Percentiles rank a stretch among this genome's conserved stretches.
phyloP scores from a whole-genome alignment of 2,329 filamentous ascomycete species.

The Aureobasidium lini region DNA sequence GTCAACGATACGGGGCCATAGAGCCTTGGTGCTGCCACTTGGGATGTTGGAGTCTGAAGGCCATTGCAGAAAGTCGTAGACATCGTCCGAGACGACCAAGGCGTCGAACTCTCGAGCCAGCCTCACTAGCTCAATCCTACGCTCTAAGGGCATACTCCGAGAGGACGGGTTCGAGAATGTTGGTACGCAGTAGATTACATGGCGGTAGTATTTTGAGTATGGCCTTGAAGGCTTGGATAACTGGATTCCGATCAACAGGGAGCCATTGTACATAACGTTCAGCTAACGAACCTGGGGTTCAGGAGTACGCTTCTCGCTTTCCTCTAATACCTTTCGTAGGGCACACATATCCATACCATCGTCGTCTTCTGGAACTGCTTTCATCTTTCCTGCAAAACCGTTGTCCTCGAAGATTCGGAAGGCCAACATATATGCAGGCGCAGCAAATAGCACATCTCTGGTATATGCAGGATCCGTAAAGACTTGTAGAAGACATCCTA shows the following conservation, averaged over 20 bases:
- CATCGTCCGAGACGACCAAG: slow-evolving; percentile 80
- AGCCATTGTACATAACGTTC: neutral
- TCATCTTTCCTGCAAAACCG: slow-evolving; percentile 59
- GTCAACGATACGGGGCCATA: slow-evolving; percentile 67
- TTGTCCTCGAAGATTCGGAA: slow-evolving; percentile 79
- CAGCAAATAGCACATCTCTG: slow-evolving; percentile 68
- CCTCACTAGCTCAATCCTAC: slow-evolving; percentile 62
- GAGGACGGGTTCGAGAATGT: slow-evolving; percentile 85
- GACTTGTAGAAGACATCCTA: slow-evolving; percentile 68
- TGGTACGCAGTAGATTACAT: slow-evolving; percentile 82
- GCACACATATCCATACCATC: slow-evolving; percentile 65
- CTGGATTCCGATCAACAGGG: slow-evolving; percentile 23
- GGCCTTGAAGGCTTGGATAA: slow-evolving; percentile 51
- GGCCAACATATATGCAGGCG: slow-evolving; percentile 77
- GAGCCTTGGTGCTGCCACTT: slow-evolving; percentile 31
- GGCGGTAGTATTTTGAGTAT: slow-evolving; percentile 71
- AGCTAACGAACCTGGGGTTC: slow-evolving; percentile 11
- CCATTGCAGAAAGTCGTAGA: slow-evolving; percentile 92
- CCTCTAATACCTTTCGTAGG: slow-evolving; percentile 45
- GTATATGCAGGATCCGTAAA: slow-evolving; percentile 76
- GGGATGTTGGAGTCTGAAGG: slow-evolving; percentile 32
- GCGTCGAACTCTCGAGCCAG: slow-evolving; percentile 73
- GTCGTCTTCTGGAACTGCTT: slow-evolving; percentile 66
- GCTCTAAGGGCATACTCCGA: slow-evolving; percentile 65
- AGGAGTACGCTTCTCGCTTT: slow-evolving; percentile 38